phyloP scores from a whole-genome alignment of 192 early-diverging fungal species.

The Mortierella claussenii region DNA sequence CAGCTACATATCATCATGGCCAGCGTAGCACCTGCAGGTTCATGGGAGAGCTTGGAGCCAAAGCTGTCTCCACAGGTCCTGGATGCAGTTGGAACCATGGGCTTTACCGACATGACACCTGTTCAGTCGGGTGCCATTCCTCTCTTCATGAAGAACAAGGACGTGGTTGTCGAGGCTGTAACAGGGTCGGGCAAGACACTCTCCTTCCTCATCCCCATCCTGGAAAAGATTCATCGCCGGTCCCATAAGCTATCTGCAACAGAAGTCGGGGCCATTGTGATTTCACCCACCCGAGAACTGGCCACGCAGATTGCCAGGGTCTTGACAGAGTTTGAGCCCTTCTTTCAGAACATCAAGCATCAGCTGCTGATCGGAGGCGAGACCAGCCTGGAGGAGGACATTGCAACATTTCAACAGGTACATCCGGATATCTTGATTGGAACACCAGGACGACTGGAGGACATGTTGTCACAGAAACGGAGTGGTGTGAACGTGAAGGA shows the following conservation, averaged over 20 bases:
- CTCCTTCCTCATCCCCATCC: slow-evolving; percentile 89
- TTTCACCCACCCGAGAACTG: slow-evolving; percentile 92
- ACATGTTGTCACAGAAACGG: slow-evolving; percentile 68
- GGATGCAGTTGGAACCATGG: slow-evolving; percentile 69
- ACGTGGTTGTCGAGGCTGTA: slow-evolving; percentile 97
- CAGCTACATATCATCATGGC: slow-evolving; percentile 6
- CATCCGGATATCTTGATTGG: slow-evolving; percentile 89
- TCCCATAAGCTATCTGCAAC: slow-evolving; percentile 67
- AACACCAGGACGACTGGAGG: slow-evolving; percentile 90
- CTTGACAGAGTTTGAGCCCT: slow-evolving; percentile 68
- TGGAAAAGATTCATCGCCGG: slow-evolving; percentile 84
- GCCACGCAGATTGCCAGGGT: slow-evolving; percentile 88
- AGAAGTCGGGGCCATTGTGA: slow-evolving; percentile 88
- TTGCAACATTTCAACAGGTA: slow-evolving; percentile 65
- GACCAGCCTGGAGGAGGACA: slow-evolving; percentile 70
- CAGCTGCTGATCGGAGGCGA: slow-evolving; percentile 81
- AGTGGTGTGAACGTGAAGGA: slow-evolving; percentile 75
- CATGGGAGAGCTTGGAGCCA: slow-evolving; percentile 72
- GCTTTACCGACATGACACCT: slow-evolving; percentile 91
- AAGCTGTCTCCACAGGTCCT: slow-evolving; percentile 64
- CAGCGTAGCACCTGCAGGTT: slow-evolving; percentile 63
- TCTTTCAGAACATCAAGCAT: slow-evolving; percentile 53
- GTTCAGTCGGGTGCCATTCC: slow-evolving; percentile 94
- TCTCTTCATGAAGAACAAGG: slow-evolving; percentile 89
- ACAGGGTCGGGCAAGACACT: slow-evolving; percentile 98